A percentile compares a stretch with the other conserved stretches of the same genome.
Evolutionary conservation across 1,284 basidiomycete species (phyloP).

Genomic region (Trichosporon coremiiforme): DNA sequence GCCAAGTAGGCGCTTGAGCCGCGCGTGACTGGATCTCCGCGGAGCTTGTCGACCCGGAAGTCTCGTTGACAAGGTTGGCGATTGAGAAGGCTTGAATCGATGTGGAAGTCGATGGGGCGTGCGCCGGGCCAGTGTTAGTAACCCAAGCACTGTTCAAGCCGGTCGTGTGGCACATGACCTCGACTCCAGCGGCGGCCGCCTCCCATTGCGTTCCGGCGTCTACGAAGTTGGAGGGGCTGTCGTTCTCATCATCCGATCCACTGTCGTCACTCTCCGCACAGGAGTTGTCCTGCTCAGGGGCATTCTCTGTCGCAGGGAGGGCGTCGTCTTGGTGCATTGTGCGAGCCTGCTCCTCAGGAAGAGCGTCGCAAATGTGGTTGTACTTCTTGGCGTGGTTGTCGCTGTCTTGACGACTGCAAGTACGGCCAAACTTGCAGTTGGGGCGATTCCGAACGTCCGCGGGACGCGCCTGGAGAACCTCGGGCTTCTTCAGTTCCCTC

Average conservation of each 20-base stretch:
- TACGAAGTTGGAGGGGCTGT: neutral
- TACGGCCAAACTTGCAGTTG: conserved; percentile 36
- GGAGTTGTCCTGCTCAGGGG: neutral
- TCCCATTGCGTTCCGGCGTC: conserved; percentile 26
- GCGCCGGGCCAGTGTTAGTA: neutral
- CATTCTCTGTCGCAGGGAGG: neutral
- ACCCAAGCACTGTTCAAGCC: conserved; percentile 12
- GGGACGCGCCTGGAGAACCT: conserved; percentile 24
- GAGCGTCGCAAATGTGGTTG: conserved; percentile 36
- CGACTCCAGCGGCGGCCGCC: neutral
- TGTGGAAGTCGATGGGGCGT: neutral
- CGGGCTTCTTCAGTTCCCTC: conserved; percentile 34
- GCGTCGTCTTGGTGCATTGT: conserved; percentile 33
- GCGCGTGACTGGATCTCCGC: neutral
- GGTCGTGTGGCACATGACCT: neutral
- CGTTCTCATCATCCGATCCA: conserved; percentile 23
- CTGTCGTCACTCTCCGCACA: conserved; percentile 17
- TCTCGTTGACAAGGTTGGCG: conserved; percentile 19
- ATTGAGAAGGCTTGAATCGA: conserved; percentile 16
- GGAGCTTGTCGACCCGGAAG: neutral
- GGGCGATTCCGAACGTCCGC: conserved; percentile 23
- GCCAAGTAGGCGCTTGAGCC: conserved; percentile 7
- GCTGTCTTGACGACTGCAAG: conserved; percentile 31
- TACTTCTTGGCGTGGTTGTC: conserved; percentile 33
- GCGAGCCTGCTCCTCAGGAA: conserved; percentile 27